These are phyloP conservation scores for Fusarium staphyleae DNA, from an alignment of 2,329 filamentous ascomycete genomes.

Conservation along the genomic window DNA sequence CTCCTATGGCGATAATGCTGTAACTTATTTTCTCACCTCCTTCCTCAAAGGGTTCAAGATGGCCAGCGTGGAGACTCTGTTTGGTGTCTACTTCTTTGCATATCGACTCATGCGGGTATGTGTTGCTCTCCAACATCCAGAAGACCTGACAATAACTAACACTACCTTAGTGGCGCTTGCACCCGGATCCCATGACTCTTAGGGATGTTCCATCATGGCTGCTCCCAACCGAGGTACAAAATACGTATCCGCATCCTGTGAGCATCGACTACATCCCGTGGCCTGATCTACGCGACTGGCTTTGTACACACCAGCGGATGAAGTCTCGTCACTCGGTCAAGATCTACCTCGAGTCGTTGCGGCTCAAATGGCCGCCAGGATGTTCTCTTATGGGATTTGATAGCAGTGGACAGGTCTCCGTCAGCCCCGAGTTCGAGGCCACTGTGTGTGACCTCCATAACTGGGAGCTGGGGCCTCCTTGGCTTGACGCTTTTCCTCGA, in stretches of 20 bases:
- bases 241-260: conserved; percentile 34
- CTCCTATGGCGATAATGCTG: conserved; percentile 34
- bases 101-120: conserved; percentile 38
- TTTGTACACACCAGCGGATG: conserved; percentile 30
- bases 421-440: conserved; percentile 36
- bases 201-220: conserved; percentile 34
- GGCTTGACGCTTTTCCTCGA: conserved; percentile 35
- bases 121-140: background rate
- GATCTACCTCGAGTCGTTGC: conserved; percentile 34
- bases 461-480: conserved; percentile 35
- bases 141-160: background rate
- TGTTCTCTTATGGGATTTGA: conserved; percentile 24
- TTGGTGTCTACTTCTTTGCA: conserved; percentile 37
- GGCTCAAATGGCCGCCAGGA: conserved; percentile 32
- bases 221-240: conserved; percentile 34
- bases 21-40: conserved; percentile 32
- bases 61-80: conserved; percentile 34
- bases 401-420: conserved; percentile 15
- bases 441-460: conserved; percentile 35
- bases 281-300: conserved; percentile 36
- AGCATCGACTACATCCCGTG: conserved; percentile 39
- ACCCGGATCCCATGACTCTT: conserved; percentile 34
- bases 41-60: conserved; percentile 37
- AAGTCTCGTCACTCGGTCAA: conserved; percentile 35
- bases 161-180: conserved; percentile 33